Conservation (phyloP, 225 moss, liverwort and hornwort genomes). For the Physcomitrium patens region DNA sequence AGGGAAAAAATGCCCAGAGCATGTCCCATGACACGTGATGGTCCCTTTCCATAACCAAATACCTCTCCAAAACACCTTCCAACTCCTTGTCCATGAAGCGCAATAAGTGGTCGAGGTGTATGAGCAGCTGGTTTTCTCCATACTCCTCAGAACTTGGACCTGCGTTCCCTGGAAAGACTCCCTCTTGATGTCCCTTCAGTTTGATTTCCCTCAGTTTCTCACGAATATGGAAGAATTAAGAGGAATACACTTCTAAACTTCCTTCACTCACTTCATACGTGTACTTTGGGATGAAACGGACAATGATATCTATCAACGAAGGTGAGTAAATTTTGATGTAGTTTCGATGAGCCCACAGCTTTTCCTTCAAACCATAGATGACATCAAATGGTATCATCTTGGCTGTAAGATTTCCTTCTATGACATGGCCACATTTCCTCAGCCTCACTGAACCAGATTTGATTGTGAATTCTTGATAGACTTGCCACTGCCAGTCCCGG, state of each 20-base stretch:
- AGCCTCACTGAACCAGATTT: not conserved
- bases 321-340: constrained; percentile 27
- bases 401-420: not conserved
- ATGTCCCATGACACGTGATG: constrained; percentile 18
- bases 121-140: constrained; percentile 5
- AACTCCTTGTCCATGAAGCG: constrained; percentile 30
- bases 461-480: not conserved
- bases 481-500: constrained; percentile 21
- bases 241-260: not conserved
- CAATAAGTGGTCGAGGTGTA: constrained; percentile 27
- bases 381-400: constrained; percentile 28
- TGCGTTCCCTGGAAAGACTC: constrained; percentile 3
- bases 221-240: constrained; percentile 24
- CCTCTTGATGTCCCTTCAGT: constrained; percentile 2
- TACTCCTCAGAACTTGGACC: constrained; percentile 13
- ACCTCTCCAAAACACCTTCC: constrained; percentile 4
- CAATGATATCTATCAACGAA: constrained; percentile 11
- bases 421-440: not conserved
- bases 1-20: constrained; percentile 32
- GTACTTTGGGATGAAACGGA: not conserved
- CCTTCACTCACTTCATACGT: not conserved
- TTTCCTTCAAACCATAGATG: constrained; percentile 23
- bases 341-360: constrained; percentile 18
- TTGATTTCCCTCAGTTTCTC: not conserved
- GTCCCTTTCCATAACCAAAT: constrained; percentile 1